Base-by-base conservation (phyloP, 1,284 basidiomycete species). In the Ceratobasidium sp. region DNA sequence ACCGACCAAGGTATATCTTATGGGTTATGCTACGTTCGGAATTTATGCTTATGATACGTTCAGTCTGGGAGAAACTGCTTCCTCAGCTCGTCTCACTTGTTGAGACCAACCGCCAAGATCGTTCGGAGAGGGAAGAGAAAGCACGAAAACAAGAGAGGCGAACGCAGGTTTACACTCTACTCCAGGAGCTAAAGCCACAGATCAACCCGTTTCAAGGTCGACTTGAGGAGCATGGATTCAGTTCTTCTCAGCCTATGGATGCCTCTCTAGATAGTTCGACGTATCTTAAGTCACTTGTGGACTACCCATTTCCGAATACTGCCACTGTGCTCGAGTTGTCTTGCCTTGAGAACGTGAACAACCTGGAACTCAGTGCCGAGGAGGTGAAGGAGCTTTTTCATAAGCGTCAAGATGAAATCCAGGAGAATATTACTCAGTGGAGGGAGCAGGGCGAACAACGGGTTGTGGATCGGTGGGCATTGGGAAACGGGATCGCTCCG, bases 371-470 rank as follows among this genome's bases (percentile, higher is more conserved):
- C 2, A 11, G 11, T 38, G 35, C 11, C 11, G 35, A 38, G 6
- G 35, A 38, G 35, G 35, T 38, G 35, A 11, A 38, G 35, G 35
- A 38, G 35, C 35, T 38, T 5, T 38, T 38, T 11, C 11, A 38
- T 38, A 38, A 11, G 35, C 35, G 11, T 38, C 35, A 38, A 38
- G 35, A 38, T 11, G 35, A 38, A 11, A 38, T 38, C 35, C 6
- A 38, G 35, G 35, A 38, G 11, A 38, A 38, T 4, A 47, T 62
- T 26, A 11, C 9, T 2, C n/a, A 18, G 18, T 62, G 59, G 59
- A 41, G 59, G 9, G 44, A 62, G 23, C 21, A 62, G 46, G 59
- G 59, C 41, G 54, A 55, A 32, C 7, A 47, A 16, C n/a, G 26
- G 11, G n/a, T 62, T 9, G 59, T 62, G 43, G 38, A 62, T 11